phyloP scores from a whole-genome alignment of 345 rosid genomes.

The Syzygium aqueum region DNA sequence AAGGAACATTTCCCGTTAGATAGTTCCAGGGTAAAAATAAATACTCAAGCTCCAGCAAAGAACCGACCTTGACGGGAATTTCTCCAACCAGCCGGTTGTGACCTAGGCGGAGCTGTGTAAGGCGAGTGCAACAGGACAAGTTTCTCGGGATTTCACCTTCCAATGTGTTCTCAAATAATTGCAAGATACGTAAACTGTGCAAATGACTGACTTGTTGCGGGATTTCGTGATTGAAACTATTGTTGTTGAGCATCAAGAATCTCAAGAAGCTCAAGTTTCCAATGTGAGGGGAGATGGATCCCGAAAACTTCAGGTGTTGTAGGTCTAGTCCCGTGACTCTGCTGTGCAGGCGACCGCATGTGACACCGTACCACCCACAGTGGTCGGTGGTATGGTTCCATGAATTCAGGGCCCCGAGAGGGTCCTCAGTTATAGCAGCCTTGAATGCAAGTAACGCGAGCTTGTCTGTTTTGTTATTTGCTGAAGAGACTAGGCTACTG shows the following conservation, averaged over 20 bases:
- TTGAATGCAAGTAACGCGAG: not conserved
- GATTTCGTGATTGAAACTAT: not conserved
- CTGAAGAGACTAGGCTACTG: slow-evolving; percentile 9
- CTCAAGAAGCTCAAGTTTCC: slow-evolving; percentile 3
- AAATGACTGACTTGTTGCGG: slow-evolving; percentile 7
- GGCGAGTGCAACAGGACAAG: slow-evolving; percentile 9
- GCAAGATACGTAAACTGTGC: not conserved
- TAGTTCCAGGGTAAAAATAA: not conserved
- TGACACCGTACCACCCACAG: slow-evolving; percentile 1
- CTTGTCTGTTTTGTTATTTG: slow-evolving; percentile 1
- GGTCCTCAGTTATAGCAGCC: not conserved
- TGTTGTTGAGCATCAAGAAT: not conserved
- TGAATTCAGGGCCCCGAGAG: not conserved
- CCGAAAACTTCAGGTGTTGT: not conserved
- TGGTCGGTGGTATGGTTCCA: not conserved
- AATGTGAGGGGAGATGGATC: slow-evolving; percentile 1
- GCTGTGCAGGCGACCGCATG: not conserved
- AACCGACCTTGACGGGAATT: slow-evolving; percentile 11
- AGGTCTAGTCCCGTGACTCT: not conserved
- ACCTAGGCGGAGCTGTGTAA: not conserved
- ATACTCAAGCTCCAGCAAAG: slow-evolving; percentile 5
- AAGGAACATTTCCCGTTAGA: slow-evolving; percentile 13
- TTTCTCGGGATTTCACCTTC: slow-evolving; percentile 7
- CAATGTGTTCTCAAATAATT: not conserved
- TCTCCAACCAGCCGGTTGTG: not conserved